phyloP scores from a whole-genome alignment of 345 rosid species.

The Syzygium aqueum region DNA sequence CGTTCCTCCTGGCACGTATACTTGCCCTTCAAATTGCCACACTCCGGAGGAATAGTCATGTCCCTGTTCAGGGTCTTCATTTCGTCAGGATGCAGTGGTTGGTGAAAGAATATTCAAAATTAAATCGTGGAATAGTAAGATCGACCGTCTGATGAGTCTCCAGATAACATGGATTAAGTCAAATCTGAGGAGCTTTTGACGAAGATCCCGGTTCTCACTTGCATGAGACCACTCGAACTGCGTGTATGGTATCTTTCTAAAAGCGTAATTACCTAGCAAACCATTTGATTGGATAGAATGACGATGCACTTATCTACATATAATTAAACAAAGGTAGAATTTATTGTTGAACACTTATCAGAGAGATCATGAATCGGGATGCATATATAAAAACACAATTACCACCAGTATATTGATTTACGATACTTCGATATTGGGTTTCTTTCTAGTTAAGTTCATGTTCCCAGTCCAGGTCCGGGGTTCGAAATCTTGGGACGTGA shows the following conservation, averaged over 20 bases:
- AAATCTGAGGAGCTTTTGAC: not conserved
- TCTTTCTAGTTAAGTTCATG: not conserved
- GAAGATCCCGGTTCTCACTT: not conserved
- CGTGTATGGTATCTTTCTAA: not conserved
- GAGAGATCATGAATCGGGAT: not conserved
- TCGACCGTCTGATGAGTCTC: not conserved
- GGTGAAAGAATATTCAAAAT: not conserved
- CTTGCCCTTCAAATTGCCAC: conserved; percentile 40
- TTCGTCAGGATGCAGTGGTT: not conserved
- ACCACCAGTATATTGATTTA: not conserved
- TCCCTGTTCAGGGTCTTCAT: conserved; percentile 10
- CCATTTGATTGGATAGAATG: not conserved
- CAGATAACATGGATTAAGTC: not conserved
- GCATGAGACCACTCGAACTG: not conserved
- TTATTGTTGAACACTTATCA: not conserved
- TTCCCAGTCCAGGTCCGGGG: not conserved
- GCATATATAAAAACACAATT: not conserved
- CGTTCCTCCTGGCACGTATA: conserved; percentile 23
- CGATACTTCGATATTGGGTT: not conserved
- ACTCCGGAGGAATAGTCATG: conserved; percentile 22
- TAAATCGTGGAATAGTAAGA: not conserved
- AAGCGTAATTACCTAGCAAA: not conserved
- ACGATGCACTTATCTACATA: not conserved
- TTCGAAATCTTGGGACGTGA: not conserved
- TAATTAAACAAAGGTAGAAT: not conserved